Conservation (phyloP, 208 protist genomes). For the Porcisia hertigi region DNA sequence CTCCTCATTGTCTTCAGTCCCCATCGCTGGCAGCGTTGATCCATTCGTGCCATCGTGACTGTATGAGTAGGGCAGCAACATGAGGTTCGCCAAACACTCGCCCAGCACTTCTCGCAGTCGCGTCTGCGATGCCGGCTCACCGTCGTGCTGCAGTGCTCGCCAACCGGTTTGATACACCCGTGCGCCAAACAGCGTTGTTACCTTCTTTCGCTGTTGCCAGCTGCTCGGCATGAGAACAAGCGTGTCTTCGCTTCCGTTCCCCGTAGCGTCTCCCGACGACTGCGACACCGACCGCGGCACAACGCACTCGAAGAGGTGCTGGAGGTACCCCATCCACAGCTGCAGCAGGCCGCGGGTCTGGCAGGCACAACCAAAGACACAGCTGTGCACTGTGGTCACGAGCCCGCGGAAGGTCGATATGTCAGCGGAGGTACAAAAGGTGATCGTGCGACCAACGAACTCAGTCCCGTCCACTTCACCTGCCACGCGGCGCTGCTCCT, state of each 20-base stretch:
- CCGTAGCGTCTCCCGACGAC: background rate
- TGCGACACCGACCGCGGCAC: conserved; percentile 45
- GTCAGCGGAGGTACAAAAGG: conserved; percentile 73
- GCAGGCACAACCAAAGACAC: conserved; percentile 56
- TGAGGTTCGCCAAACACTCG: conserved; percentile 69
- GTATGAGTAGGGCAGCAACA: conserved; percentile 50
- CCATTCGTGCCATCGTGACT: conserved; percentile 26
- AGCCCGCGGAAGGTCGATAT: conserved; percentile 42
- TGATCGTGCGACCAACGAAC: conserved; percentile 44
- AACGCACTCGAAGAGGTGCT: conserved; percentile 62
- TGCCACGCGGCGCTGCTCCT: conserved; percentile 47
- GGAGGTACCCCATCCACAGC: conserved; percentile 74
- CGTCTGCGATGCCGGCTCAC: conserved; percentile 54
- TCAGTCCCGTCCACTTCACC: conserved; percentile 40
- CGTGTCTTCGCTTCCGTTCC: conserved; percentile 29
- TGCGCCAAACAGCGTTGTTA: conserved; percentile 37
- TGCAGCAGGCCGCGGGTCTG: conserved; percentile 62
- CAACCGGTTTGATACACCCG: conserved; percentile 41
- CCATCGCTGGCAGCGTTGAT: background rate
- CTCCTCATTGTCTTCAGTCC: conserved; percentile 5
- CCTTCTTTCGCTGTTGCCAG: conserved; percentile 35
- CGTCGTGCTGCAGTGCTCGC: conserved; percentile 37
- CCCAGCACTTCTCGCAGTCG: conserved; percentile 64
- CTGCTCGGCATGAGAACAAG: conserved; percentile 46
- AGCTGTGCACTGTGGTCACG: conserved; percentile 54